phyloP scores from a whole-genome alignment of 768 basidiomycete genomes.

The Boletellus sp. region DNA sequence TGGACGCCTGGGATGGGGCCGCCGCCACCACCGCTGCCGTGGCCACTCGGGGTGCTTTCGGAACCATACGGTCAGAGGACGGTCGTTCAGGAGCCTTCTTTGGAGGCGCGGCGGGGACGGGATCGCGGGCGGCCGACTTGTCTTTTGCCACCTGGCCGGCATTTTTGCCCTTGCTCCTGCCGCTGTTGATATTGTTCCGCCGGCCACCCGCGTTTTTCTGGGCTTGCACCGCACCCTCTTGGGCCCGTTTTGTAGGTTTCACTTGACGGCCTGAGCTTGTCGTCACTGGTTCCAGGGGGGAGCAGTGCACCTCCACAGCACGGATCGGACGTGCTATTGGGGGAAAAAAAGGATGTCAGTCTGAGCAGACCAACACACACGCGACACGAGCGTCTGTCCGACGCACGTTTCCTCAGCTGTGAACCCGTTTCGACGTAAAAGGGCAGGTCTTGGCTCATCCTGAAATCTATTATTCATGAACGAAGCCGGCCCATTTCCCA shows the following conservation, averaged over 20 bases:
- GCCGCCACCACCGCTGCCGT: neutral
- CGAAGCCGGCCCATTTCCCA: neutral
- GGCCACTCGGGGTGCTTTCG: neutral
- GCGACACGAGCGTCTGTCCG: neutral
- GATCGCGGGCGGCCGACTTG: neutral
- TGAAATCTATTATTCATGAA: conserved; percentile 19
- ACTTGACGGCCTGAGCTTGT: conserved; percentile 25
- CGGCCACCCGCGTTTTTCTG: neutral
- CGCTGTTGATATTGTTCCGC: neutral
- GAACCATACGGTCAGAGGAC: neutral
- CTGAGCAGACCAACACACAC: neutral
- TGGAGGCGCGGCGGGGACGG: neutral
- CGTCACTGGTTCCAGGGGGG: conserved; percentile 7
- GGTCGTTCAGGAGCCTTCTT: neutral
- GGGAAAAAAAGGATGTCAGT: conserved; percentile 2
- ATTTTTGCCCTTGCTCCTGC: conserved; percentile 4
- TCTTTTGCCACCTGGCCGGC: neutral
- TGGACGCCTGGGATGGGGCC: neutral
- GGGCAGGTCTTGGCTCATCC: conserved; percentile 31
- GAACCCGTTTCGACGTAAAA: conserved; percentile 26
- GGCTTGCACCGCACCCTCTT: conserved; percentile 6
- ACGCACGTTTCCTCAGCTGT: conserved; percentile 25
- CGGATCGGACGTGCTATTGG: conserved; percentile 12
- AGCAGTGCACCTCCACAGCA: conserved; percentile 1
- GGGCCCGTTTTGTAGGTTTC: conserved; percentile 19